phyloP scores from a whole-genome alignment of 352 stramenopile species.

The Globisporangium yorkense region DNA sequence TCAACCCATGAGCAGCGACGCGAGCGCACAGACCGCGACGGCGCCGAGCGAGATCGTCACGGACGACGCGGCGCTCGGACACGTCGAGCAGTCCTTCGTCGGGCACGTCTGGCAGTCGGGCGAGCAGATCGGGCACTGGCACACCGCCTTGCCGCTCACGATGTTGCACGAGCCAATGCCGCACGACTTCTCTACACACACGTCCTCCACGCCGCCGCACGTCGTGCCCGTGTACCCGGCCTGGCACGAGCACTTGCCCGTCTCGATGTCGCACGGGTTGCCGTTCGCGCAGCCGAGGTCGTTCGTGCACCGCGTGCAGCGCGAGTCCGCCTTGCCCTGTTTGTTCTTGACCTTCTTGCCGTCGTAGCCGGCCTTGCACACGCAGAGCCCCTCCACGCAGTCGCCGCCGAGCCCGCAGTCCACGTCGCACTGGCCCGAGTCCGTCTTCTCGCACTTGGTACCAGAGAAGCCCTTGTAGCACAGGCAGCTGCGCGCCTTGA shows the following conservation, averaged over 20 bases:
- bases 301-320: conserved; percentile 28
- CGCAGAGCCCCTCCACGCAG: conserved; percentile 35
- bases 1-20: conserved; percentile 19
- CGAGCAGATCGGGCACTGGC: conserved; percentile 28
- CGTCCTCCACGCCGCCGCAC: conserved; percentile 38
- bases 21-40: conserved; percentile 16
- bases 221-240: conserved; percentile 34
- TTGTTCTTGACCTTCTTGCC: conserved; percentile 41
- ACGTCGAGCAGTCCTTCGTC: conserved; percentile 19
- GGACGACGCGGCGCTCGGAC: conserved; percentile 21
- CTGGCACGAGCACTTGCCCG: conserved; percentile 29
- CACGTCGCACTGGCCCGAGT: conserved; percentile 39
- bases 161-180: conserved; percentile 20
- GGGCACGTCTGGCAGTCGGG: conserved; percentile 22
- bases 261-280: conserved; percentile 23
- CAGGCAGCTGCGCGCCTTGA: conserved; percentile 44
- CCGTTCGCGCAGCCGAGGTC: conserved; percentile 28
- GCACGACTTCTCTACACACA: conserved; percentile 24
- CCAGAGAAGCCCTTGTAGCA: conserved; percentile 40
- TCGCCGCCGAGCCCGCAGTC: conserved; percentile 43
- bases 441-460: conserved; percentile 39
- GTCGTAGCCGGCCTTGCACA: conserved; percentile 38
- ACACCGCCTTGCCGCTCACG: conserved; percentile 18
- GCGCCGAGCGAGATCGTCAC: conserved; percentile 20
- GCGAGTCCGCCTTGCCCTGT: conserved; percentile 33